These are phyloP conservation scores for Bruguiera sexangula DNA, from an alignment of 345 rosid species.

Conservation along the genomic window DNA sequence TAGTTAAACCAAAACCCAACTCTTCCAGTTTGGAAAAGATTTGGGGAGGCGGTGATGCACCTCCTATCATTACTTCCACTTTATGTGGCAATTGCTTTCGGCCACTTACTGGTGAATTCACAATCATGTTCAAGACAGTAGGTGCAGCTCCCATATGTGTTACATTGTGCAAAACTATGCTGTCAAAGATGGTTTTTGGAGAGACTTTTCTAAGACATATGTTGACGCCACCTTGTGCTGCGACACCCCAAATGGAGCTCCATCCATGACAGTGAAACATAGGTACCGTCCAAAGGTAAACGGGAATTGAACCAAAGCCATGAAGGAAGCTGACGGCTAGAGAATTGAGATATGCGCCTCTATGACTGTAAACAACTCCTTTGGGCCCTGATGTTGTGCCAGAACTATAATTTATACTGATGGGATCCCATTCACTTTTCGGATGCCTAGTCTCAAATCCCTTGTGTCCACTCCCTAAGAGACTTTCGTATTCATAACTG, in stretches of 20 bases:
- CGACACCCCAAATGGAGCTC: conserved; percentile 84
- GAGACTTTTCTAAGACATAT: conserved; percentile 62
- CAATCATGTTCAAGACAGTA: conserved; percentile 72
- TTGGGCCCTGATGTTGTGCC: conserved; percentile 85
- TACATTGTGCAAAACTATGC: conserved; percentile 48
- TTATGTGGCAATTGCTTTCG: conserved; percentile 41
- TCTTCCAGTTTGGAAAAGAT: conserved; percentile 58
- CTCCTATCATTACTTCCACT: conserved; percentile 61
- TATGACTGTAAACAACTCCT: conserved; percentile 80
- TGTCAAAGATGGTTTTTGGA: conserved; percentile 53
- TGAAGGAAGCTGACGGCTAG: conserved; percentile 57
- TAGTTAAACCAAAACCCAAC: conserved; percentile 58
- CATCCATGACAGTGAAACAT: conserved; percentile 96
- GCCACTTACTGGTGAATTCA: conserved; percentile 41
- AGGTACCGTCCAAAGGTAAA: conserved; percentile 86
- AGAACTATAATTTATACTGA: conserved; percentile 75
- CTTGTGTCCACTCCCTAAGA: conserved; percentile 39
- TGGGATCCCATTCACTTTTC: conserved; percentile 73
- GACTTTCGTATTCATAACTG: conserved; percentile 41
- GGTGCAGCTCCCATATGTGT: conserved; percentile 92
- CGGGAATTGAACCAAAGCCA: conserved; percentile 47
- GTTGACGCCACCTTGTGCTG: conserved; percentile 83
- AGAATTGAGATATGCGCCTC: conserved; percentile 82
- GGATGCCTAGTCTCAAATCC: conserved; percentile 51
- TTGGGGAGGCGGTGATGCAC: conserved; percentile 61